Evolutionary conservation across 768 basidiomycete species (phyloP).

Genomic region (Russula sp.): DNA sequence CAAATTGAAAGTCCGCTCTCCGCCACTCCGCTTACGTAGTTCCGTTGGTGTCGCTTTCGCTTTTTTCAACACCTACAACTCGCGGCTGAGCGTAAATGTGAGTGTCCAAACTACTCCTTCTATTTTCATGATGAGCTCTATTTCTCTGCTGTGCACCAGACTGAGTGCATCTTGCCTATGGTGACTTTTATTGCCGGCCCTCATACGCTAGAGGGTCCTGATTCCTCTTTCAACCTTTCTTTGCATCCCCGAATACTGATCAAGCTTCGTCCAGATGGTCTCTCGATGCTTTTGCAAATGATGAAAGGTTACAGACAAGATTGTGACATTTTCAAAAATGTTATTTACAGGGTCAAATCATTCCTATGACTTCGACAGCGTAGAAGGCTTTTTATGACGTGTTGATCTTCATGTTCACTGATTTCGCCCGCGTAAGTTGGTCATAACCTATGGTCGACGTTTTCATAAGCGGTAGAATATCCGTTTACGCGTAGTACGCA

Average conservation of each 20-base stretch:
- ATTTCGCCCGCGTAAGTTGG: constrained; percentile 76
- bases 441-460: constrained; percentile 62
- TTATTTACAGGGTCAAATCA: not conserved
- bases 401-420: constrained; percentile 77
- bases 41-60: no score
- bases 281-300: not conserved
- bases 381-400: constrained; percentile 30
- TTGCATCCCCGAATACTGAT: not conserved
- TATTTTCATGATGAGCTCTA: constrained; percentile 15
- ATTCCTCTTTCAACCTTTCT: not conserved
- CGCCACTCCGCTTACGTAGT: no score
- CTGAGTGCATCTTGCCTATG: constrained; percentile 20
- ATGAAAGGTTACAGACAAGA: not conserved
- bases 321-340: not conserved
- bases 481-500: constrained; percentile 32
- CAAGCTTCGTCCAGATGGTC: not conserved
- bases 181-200: constrained; percentile 20
- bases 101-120: not conserved
- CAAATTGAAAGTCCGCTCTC: no score
- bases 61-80: not conserved
- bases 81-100: not conserved
- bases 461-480: constrained; percentile 1
- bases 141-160: constrained; percentile 25
- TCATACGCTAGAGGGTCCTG: constrained; percentile 25
- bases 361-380: not conserved